A percentile compares a stretch with the other conserved stretches of the same genome.
Evolutionary conservation across 768 basidiomycete species (phyloP).

Genomic region (Sporobolomyces phaffii): DNA sequence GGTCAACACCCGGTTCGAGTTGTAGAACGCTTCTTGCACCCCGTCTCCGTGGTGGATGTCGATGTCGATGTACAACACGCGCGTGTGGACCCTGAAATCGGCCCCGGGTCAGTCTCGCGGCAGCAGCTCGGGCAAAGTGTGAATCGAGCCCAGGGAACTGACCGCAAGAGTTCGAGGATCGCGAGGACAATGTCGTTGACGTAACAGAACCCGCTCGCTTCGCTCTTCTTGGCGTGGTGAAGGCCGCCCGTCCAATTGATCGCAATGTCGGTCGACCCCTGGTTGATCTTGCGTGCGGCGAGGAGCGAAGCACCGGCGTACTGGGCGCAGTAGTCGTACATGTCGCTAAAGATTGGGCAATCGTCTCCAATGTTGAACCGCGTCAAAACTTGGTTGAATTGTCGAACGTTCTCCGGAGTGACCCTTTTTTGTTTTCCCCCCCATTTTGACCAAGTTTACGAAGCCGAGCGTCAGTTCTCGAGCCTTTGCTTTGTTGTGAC

Average conservation of each 20-base stretch:
- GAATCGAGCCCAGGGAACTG: too few relatives aligned
- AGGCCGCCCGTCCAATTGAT: constrained; percentile 99
- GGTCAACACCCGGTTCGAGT: constrained; percentile 96
- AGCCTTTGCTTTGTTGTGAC: too few relatives aligned
- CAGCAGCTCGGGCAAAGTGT: too few relatives aligned
- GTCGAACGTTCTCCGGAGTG: constrained; percentile 64
- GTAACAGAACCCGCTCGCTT: constrained; percentile 98
- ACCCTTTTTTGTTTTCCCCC: too few relatives aligned
- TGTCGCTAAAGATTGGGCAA: constrained; percentile 88
- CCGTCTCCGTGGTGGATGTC: constrained; percentile 99
- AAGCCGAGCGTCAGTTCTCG: too few relatives aligned
- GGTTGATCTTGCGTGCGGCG: constrained; percentile 77
- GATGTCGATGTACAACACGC: constrained; percentile 96
- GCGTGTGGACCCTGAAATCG: constrained; percentile 69
- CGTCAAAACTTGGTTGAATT: constrained; percentile 72
- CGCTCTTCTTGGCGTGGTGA: constrained; percentile 95
- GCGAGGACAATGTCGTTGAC: constrained; percentile 70
- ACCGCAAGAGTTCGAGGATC: constrained; percentile 86
- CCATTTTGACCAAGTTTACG: too few relatives aligned
- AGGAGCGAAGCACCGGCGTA: constrained; percentile 89
- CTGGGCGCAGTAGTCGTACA: constrained; percentile 90
- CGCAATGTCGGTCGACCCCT: constrained; percentile 85
- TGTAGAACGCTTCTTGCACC: constrained; percentile 92
- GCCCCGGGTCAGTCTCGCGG: background rate
- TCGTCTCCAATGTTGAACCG: constrained; percentile 94